phyloP scores from a whole-genome alignment of 306 rosid genomes.

The Gastrolobium villosum region DNA sequence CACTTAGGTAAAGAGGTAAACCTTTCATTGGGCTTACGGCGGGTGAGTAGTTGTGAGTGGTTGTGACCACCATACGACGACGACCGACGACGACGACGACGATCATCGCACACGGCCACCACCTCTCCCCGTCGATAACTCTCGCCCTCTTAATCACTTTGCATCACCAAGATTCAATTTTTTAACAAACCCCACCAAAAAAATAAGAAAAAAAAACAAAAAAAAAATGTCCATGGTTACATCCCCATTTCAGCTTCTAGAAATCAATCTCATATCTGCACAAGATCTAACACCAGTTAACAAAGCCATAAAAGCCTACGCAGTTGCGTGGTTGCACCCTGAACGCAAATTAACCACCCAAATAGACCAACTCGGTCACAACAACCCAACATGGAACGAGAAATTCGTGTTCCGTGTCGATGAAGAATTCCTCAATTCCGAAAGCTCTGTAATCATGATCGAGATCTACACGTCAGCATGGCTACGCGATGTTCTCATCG shows the following conservation, averaged over 20 bases:
- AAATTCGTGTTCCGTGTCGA: conserved; percentile 79
- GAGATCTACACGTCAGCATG: conserved; percentile 67
- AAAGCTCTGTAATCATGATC: conserved; percentile 57
- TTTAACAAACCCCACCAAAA: too few species aligned
- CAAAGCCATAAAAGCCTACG: conserved; percentile 64
- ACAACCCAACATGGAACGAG: conserved; percentile 83
- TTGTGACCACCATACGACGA: not conserved
- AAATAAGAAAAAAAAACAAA: too few species aligned
- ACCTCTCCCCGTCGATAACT: too few species aligned
- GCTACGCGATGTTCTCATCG: conserved; percentile 67
- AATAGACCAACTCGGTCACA: conserved; percentile 62
- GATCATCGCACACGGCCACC: too few species aligned
- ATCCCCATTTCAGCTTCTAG: conserved; percentile 58
- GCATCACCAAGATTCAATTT: too few species aligned
- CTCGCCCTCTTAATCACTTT: too few species aligned
- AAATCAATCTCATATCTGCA: conserved; percentile 76
- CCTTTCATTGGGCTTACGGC: not conserved
- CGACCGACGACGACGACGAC: too few species aligned
- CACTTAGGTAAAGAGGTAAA: not conserved
- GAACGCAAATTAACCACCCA: conserved; percentile 66
- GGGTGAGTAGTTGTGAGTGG: conserved; percentile 29
- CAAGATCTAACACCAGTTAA: conserved; percentile 63
- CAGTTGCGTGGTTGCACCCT: conserved; percentile 77
- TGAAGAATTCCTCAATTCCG: conserved; percentile 53
- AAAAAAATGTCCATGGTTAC: conserved; percentile 30